Evolutionary conservation across 1,284 basidiomycete genomes (phyloP).

Genomic region (Marasmius fiardii): DNA sequence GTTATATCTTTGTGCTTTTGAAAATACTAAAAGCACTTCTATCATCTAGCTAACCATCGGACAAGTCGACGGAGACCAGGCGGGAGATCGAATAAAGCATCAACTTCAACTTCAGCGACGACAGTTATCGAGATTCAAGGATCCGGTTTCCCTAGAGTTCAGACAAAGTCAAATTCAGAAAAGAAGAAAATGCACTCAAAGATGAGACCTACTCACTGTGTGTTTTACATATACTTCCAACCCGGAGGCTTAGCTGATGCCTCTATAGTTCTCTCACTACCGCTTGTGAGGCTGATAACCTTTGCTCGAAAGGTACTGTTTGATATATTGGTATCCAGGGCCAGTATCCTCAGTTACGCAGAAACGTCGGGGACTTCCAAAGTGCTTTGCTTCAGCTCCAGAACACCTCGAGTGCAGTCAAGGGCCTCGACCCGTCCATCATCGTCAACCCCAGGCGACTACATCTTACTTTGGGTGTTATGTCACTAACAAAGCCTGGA

Average conservation of each 20-base stretch:
- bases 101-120: too few species aligned
- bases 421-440: conserved; percentile 57
- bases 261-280: conserved; percentile 41
- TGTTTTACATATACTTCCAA: conserved; percentile 5
- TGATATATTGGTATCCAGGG: conserved; percentile 33
- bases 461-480: conserved; percentile 70
- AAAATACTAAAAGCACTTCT: too few species aligned
- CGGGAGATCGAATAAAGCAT: background rate
- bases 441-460: conserved; percentile 58
- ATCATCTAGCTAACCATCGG: too few species aligned
- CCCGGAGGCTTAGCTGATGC: conserved; percentile 2
- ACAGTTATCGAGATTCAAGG: too few species aligned
- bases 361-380: conserved; percentile 42
- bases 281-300: conserved; percentile 31
- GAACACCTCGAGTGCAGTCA: conserved; percentile 32
- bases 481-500: conserved; percentile 41
- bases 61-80: background rate
- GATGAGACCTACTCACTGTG: conserved; percentile 30
- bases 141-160: too few species aligned
- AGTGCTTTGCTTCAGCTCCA: conserved; percentile 31
- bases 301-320: background rate
- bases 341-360: conserved; percentile 43
- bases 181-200: background rate
- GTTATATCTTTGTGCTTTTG: too few species aligned
- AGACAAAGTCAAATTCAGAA: background rate